phyloP scores from a whole-genome alignment of 805 yeast species.

The Hermanozyma aechmeae region DNA sequence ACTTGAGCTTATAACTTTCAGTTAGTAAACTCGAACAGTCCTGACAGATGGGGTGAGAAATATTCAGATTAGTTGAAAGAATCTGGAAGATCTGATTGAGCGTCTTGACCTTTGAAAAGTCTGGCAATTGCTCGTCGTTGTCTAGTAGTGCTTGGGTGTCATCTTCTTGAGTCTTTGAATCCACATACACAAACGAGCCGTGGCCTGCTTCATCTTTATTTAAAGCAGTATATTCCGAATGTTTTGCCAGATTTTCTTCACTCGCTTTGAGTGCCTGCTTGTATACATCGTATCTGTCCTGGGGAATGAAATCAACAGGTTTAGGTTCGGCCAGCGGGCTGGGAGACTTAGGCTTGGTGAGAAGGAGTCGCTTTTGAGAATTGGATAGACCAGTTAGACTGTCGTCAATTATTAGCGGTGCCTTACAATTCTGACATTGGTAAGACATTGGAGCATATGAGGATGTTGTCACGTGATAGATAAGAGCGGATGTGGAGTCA shows the following conservation, averaged over 20 bases:
- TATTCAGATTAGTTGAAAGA: constrained; percentile 57
- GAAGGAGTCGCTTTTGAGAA: constrained; percentile 47
- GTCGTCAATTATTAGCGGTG: constrained; percentile 47
- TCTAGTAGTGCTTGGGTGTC: constrained; percentile 1
- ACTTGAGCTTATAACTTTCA: constrained; percentile 55
- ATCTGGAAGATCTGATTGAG: constrained; percentile 62
- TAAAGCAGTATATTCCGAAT: constrained; percentile 14
- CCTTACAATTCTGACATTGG: constrained; percentile 53
- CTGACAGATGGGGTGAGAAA: constrained; percentile 77
- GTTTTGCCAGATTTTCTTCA: constrained; percentile 11
- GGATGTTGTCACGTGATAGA: no score
- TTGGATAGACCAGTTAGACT: constrained; percentile 42
- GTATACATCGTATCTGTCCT: constrained; percentile 27
- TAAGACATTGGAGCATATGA: no score
- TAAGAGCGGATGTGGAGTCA: no score
- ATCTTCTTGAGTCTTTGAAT: constrained; percentile 5
- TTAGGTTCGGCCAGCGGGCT: constrained; percentile 11
- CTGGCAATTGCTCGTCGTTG: constrained; percentile 8
- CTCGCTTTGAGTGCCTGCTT: constrained; percentile 13
- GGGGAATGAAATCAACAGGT: constrained; percentile 27
- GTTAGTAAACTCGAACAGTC: constrained; percentile 71
- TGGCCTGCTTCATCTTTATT: constrained; percentile 13
- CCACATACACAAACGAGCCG: no score
- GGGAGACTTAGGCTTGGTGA: constrained; percentile 19
- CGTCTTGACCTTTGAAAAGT: constrained; percentile 32